These are phyloP conservation scores for Cyphellophora europaea DNA, from an alignment of 2,329 filamentous ascomycete species.

Conservation along the genomic window DNA sequence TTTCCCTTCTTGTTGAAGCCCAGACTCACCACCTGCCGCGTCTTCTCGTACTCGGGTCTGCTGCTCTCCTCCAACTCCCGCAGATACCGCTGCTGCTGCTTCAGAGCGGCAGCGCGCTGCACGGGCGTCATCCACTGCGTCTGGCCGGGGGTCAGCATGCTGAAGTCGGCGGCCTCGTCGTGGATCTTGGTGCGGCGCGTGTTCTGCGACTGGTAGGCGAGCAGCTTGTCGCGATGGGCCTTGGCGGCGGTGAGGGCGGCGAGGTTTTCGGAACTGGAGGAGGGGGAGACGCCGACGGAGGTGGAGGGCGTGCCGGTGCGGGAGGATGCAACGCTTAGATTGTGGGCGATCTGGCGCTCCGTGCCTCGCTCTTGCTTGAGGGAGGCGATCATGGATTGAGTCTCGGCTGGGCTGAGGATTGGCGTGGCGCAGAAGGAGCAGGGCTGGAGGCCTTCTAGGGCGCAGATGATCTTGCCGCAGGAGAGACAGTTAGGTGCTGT, in stretches of 20 bases:
- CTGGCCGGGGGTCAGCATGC: slow-evolving; percentile 46
- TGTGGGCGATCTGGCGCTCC: slow-evolving; percentile 76
- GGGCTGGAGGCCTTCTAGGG: slow-evolving; percentile 85
- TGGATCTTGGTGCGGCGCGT: slow-evolving; percentile 73
- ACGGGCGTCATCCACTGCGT: slow-evolving; percentile 79
- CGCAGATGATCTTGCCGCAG: slow-evolving; percentile 91
- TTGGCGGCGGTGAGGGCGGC: slow-evolving; percentile 29
- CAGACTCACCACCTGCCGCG: slow-evolving; percentile 73
- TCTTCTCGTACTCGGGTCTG: slow-evolving; percentile 79
- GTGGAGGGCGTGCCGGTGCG: slow-evolving; percentile 26
- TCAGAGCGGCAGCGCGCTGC: slow-evolving; percentile 72
- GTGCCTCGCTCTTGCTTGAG: slow-evolving; percentile 76
- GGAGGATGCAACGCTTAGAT: slow-evolving; percentile 50
- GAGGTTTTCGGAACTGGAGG: slow-evolving; percentile 20
- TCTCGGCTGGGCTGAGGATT: slow-evolving; percentile 61
- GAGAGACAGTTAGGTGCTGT: slow-evolving; percentile 86
- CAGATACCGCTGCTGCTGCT: slow-evolving; percentile 73
- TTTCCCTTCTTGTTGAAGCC: slow-evolving; percentile 64
- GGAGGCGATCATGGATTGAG: slow-evolving; percentile 76
- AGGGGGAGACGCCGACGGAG: slow-evolving; percentile 22
- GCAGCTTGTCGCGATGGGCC: slow-evolving; percentile 69
- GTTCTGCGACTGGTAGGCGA: slow-evolving; percentile 78
- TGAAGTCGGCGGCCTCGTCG: slow-evolving; percentile 70
- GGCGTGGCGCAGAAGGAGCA: slow-evolving; percentile 82
- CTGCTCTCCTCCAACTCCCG: slow-evolving; percentile 82